Conservation (phyloP, 148 eudicot species). For the Fagopyrum homotropicum region DNA sequence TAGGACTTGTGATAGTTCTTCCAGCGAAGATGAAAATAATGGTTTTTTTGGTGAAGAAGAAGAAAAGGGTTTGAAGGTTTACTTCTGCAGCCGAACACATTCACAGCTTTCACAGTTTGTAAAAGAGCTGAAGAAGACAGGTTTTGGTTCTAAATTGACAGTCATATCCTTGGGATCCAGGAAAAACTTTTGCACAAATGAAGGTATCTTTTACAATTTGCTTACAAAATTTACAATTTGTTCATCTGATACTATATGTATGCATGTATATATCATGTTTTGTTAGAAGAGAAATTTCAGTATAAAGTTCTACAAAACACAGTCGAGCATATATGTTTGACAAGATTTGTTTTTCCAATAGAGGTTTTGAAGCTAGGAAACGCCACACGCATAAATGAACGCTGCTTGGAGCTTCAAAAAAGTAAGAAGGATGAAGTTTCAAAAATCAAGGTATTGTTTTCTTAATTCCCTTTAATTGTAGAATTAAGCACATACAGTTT, state of each 20-base stretch:
- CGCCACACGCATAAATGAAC: conserved; percentile 60
- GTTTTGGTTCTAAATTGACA: conserved; percentile 64
- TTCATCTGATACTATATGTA: neutral
- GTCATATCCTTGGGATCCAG: conserved; percentile 90
- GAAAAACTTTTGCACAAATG: conserved; percentile 84
- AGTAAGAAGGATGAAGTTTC: conserved; percentile 50
- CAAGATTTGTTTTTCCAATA: conserved; percentile 13
- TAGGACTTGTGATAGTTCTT: conserved; percentile 40
- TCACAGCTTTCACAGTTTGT: conserved; percentile 93
- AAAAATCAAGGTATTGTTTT: conserved; percentile 55
- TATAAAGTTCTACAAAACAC: neutral
- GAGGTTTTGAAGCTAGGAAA: conserved; percentile 80
- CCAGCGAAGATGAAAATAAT: conserved; percentile 52
- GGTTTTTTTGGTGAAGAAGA: conserved; percentile 30
- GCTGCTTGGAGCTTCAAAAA: conserved; percentile 92
- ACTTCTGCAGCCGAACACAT: conserved; percentile 90
- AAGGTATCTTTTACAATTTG: conserved; percentile 40
- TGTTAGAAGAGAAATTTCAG: neutral
- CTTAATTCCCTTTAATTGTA: neutral
- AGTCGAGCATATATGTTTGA: neutral
- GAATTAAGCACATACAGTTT: neutral
- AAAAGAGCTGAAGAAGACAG: conserved; percentile 85
- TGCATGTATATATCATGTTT: neutral
- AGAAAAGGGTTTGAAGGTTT: conserved; percentile 51
- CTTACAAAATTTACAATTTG: neutral